Base-by-base conservation (phyloP, 140 eudicot genomes). In the Cichorium intybus region DNA sequence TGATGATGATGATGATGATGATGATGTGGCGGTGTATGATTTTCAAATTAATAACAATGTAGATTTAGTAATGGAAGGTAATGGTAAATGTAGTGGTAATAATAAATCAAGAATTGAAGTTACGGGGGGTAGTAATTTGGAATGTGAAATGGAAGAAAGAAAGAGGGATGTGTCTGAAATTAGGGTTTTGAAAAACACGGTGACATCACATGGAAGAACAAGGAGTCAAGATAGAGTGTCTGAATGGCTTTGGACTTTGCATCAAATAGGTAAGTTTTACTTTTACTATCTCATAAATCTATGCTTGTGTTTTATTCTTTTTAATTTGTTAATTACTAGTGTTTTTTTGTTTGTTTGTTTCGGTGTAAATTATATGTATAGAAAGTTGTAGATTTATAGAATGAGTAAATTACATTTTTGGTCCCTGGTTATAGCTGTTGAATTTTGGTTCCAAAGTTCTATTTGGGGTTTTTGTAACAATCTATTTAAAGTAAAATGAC, bases 201-300 rank as follows among this genome's bases (percentile, higher is more conserved):
- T 60, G 53, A 58, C 78, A 12, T 53, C 86, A 10, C 77, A 75
- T 55, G 85, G 71, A 62, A 87, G 83, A 48, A 77, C 80, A 43
- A 62, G 62, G 58, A 81, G 79, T 77, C 88, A 74, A 55, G 95
- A 87, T 33, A 87, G 75, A 77, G 95, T 87, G 47, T 91, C 97
- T 14, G 96, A 91, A 60, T 91, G 97, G 97, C 97, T 85, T 67
- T 91, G 97, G 97, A 91, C 97, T 43, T 80, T 91, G 63, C 97
- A 91, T 64, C 85, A 75, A 60, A 91, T 91, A 68, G 97, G 97
- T 91, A 79, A 60, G 53, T 27, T 52, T 46, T 57, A 35, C 47
- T 50, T 43, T 3, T 3, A 39, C 4, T 39, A 10, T 10, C 11
- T 39, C 16, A 39, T 39, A 9, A n/a, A n/a, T n/a, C n/a, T n/a